Conservation (phyloP, 2,329 filamentous ascomycete species). For the Colletotrichum scovillei region DNA sequence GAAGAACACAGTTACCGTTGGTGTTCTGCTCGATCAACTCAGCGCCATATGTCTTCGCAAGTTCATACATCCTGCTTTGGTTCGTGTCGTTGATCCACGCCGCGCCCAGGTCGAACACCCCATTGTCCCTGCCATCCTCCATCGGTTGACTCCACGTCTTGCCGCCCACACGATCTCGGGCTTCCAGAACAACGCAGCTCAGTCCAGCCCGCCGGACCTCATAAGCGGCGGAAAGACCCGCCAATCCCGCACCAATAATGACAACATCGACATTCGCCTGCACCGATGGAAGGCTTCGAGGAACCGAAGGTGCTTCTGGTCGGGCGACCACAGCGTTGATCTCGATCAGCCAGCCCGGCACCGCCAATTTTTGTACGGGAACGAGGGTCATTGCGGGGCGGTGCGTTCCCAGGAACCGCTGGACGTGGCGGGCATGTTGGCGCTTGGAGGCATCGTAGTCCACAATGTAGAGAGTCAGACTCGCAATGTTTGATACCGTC, state of each 20-base stretch:
- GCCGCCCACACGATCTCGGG: constrained; percentile 61
- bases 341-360: constrained; percentile 53
- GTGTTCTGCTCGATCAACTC: constrained; percentile 61
- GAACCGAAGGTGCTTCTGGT: constrained; percentile 22
- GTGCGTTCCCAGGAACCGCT: constrained; percentile 51
- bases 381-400: constrained; percentile 55
- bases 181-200: constrained; percentile 59
- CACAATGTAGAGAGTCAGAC: constrained; percentile 56
- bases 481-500: constrained; percentile 49
- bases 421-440: constrained; percentile 49
- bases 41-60: constrained; percentile 53
- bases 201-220: constrained; percentile 49
- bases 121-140: constrained; percentile 40
- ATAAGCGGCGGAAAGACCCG: constrained; percentile 50
- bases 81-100: constrained; percentile 70
- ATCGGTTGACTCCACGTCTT: constrained; percentile 57
- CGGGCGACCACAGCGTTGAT: constrained; percentile 52
- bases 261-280: constrained; percentile 42
- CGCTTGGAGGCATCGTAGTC: constrained; percentile 51
- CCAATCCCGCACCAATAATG: constrained; percentile 59
- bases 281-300: constrained; percentile 1
- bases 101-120: constrained; percentile 63
- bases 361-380: constrained; percentile 53
- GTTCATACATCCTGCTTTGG: constrained; percentile 56
- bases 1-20: constrained; percentile 54